These are phyloP conservation scores for Fusarium xyrophilum DNA, from an alignment of 2,329 filamentous ascomycete species.

Conservation along the genomic window DNA sequence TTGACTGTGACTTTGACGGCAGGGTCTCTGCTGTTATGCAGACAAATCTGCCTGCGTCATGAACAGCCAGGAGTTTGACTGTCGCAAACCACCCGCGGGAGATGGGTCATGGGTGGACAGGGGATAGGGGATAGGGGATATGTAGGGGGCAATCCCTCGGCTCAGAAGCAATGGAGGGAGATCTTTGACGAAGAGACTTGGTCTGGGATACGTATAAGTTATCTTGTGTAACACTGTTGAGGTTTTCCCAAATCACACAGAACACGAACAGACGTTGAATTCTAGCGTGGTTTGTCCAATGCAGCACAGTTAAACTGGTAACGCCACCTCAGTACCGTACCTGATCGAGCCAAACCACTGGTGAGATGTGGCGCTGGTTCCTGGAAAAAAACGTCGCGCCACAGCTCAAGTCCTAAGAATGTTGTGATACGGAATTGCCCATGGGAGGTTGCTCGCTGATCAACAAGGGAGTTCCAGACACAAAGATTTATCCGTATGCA, in stretches of 20 bases:
- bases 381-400: constrained; percentile 14
- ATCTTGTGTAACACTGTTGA: constrained; percentile 1
- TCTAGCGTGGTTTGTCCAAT: constrained; percentile 15
- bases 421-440: neutral
- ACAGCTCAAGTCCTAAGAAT: neutral
- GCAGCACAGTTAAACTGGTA: neutral
- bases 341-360: neutral
- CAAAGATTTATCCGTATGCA: neutral
- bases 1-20: neutral
- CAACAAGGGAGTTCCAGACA: neutral
- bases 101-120: constrained; percentile 14
- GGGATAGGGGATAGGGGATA: constrained; percentile 19
- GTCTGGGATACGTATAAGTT: neutral
- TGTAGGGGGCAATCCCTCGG: neutral
- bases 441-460: neutral
- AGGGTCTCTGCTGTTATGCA: constrained; percentile 15
- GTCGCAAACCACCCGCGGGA: constrained; percentile 14
- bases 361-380: constrained; percentile 24
- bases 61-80: constrained; percentile 28
- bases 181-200: neutral
- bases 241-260: constrained; percentile 15
- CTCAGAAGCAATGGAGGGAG: neutral
- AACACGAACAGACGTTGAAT: neutral
- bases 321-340: constrained; percentile 19
- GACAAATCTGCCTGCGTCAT: constrained; percentile 27